Percentiles rank a stretch among this genome's conserved stretches.
phyloP scores from a whole-genome alignment of 2,329 filamentous ascomycete genomes.

The Colletotrichum tanaceti region DNA sequence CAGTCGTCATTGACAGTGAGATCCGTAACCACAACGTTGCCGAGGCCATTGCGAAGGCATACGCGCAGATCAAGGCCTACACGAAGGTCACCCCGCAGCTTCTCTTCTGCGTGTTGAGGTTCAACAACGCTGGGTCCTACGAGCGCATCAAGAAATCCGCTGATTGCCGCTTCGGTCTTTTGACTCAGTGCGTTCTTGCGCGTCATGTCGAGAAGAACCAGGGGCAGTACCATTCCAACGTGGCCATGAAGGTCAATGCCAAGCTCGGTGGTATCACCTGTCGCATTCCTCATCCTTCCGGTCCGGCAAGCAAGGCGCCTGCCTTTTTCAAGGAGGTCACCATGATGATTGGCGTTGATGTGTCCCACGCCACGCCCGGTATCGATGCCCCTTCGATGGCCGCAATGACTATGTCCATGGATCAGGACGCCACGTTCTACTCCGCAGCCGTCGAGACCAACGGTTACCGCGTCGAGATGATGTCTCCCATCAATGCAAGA shows the following conservation, averaged over 20 bases:
- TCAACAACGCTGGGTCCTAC: slow-evolving; percentile 79
- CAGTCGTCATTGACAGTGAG: slow-evolving; percentile 48
- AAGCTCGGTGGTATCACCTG: slow-evolving; percentile 89
- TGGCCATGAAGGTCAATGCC: slow-evolving; percentile 95
- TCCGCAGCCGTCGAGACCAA: slow-evolving; percentile 85
- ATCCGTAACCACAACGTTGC: slow-evolving; percentile 55
- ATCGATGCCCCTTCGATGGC: slow-evolving; percentile 79
- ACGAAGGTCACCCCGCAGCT: slow-evolving; percentile 75
- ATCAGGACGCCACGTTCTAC: slow-evolving; percentile 78
- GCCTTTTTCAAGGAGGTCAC: slow-evolving; percentile 52
- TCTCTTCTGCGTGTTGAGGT: slow-evolving; percentile 80
- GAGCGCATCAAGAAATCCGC: slow-evolving; percentile 88
- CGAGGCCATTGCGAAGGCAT: slow-evolving; percentile 66
- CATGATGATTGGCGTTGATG: slow-evolving; percentile 85
- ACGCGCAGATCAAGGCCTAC: slow-evolving; percentile 64
- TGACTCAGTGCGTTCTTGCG: slow-evolving; percentile 84
- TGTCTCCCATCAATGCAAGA: slow-evolving; percentile 74
- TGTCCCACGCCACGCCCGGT: slow-evolving; percentile 84
- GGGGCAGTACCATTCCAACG: slow-evolving; percentile 90
- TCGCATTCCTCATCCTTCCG: slow-evolving; percentile 49
- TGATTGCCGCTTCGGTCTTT: slow-evolving; percentile 85
- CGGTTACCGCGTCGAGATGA: slow-evolving; percentile 82
- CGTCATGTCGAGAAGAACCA: slow-evolving; percentile 76
- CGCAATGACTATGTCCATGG: slow-evolving; percentile 85
- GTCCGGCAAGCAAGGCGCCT: slow-evolving; percentile 39